Conservation (phyloP, 2,329 filamentous ascomycete species). For the Colletotrichum coccodes region DNA sequence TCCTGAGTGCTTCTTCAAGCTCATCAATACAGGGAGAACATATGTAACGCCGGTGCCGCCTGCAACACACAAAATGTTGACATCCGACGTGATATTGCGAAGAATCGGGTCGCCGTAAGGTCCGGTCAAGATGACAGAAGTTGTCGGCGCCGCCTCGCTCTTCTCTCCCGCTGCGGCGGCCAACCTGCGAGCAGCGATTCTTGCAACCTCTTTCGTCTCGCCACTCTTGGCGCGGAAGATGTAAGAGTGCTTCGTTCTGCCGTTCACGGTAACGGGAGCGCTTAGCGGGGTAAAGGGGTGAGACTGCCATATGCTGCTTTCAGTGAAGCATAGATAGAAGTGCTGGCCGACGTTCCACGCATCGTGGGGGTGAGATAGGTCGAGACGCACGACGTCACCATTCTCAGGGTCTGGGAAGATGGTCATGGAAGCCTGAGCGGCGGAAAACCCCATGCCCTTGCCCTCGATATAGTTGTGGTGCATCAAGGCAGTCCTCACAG, state of each 20-base stretch:
- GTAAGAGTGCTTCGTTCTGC: slow-evolving; percentile 62
- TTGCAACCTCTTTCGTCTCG: slow-evolving; percentile 66
- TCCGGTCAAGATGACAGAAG: slow-evolving; percentile 69
- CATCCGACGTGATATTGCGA: slow-evolving; percentile 49
- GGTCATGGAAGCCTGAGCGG: slow-evolving; percentile 60
- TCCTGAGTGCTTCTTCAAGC: slow-evolving; percentile 39
- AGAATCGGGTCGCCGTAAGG: slow-evolving; percentile 68
- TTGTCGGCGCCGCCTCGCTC: slow-evolving; percentile 44
- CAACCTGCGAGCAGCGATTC: slow-evolving; percentile 51
- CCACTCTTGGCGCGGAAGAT: slow-evolving; percentile 67
- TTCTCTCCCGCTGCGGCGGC: slow-evolving; percentile 32
- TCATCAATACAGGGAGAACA: slow-evolving; percentile 56
- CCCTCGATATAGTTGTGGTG: slow-evolving; percentile 65
- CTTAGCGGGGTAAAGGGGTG: slow-evolving; percentile 77
- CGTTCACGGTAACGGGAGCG: slow-evolving; percentile 53
- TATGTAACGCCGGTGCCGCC: slow-evolving; percentile 53
- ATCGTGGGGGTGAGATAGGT: slow-evolving; percentile 70
- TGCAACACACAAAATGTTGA: slow-evolving; percentile 51
- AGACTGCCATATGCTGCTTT: slow-evolving; percentile 75
- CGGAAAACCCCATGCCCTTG: slow-evolving; percentile 62
- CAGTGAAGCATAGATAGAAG: slow-evolving; percentile 76
- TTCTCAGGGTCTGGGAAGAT: slow-evolving; percentile 65
- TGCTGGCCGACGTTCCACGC: slow-evolving; percentile 76
- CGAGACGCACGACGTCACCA: slow-evolving; percentile 72
- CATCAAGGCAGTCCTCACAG: slow-evolving; percentile 67